Evolutionary conservation across 1,284 basidiomycete species (phyloP).

Genomic region (Boletellus deceptivus): DNA sequence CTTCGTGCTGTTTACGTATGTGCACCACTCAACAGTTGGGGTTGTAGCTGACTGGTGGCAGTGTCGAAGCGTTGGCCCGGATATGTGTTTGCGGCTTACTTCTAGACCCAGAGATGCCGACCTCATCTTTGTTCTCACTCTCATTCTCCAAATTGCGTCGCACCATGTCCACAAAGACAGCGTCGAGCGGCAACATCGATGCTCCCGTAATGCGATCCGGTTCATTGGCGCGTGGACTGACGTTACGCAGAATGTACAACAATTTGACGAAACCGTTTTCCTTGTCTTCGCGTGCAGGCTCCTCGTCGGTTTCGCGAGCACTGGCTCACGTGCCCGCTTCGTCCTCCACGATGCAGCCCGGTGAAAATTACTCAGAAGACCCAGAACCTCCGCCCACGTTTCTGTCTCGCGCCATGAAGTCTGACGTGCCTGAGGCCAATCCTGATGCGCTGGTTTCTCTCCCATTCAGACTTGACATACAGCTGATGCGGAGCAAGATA

Average conservation of each 20-base stretch:
- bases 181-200: not conserved
- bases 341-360: not conserved
- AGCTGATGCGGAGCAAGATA: constrained; percentile 51
- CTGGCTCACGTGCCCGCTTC: not conserved
- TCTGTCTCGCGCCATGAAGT: constrained; percentile 47
- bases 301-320: constrained; percentile 4
- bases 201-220: constrained; percentile 15
- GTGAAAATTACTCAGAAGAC: not conserved
- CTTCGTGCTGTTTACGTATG: constrained; percentile 87
- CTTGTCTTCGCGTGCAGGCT: constrained; percentile 19
- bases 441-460: constrained; percentile 46
- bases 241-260: constrained; percentile 30
- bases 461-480: constrained; percentile 67
- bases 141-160: constrained; percentile 39
- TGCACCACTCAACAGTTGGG: constrained; percentile 16
- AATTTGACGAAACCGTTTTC: constrained; percentile 36
- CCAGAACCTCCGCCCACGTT: constrained; percentile 42
- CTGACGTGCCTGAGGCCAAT: constrained; percentile 37
- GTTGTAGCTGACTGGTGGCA: constrained; percentile 28
- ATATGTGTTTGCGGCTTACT: constrained; percentile 91
- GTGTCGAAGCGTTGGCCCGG: constrained; percentile 84
- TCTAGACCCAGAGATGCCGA: constrained; percentile 79
- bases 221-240: constrained; percentile 30
- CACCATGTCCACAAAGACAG: constrained; percentile 18
- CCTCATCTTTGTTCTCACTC: constrained; percentile 52